Evolutionary conservation across 2,329 filamentous ascomycete species (phyloP).

Genomic region (Canariomyces notabilis): DNA sequence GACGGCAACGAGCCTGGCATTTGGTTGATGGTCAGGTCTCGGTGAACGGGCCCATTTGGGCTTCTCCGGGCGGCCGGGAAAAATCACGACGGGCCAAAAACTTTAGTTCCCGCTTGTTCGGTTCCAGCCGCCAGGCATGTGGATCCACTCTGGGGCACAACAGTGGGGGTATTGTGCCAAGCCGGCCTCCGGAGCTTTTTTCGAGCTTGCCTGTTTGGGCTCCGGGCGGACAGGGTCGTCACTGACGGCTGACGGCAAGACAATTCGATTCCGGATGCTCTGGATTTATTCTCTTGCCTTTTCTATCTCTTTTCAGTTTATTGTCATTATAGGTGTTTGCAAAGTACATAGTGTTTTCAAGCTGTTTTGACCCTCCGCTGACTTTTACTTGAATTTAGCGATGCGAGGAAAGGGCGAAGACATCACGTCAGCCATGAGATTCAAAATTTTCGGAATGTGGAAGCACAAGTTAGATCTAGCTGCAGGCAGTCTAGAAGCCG

Average conservation of each 20-base stretch:
- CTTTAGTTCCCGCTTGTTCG: conserved; percentile 14
- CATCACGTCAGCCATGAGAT: no score
- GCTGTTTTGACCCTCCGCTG: no score
- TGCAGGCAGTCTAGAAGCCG: no score
- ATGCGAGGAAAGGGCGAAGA: no score
- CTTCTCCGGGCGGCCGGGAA: conserved; percentile 13
- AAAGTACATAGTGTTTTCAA: no score
- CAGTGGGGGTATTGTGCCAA: conserved; percentile 7
- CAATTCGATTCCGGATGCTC: not conserved
- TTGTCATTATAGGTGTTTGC: no score
- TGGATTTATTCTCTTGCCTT: not conserved
- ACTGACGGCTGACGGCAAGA: not conserved
- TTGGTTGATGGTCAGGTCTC: no score
- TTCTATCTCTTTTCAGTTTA: not conserved
- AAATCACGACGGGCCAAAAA: conserved; percentile 9
- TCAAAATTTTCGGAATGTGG: no score
- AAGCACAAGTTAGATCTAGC: no score
- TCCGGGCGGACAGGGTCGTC: not conserved
- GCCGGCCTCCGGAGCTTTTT: conserved; percentile 11
- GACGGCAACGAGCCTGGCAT: no score
- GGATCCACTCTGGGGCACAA: conserved; percentile 1
- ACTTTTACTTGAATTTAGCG: no score
- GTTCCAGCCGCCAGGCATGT: conserved; percentile 16
- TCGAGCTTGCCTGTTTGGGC: conserved; percentile 6
- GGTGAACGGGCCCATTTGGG: not conserved